Evolutionary conservation across 768 basidiomycete species (phyloP).

Genomic region (Rhodosporidiobolus sp.): DNA sequence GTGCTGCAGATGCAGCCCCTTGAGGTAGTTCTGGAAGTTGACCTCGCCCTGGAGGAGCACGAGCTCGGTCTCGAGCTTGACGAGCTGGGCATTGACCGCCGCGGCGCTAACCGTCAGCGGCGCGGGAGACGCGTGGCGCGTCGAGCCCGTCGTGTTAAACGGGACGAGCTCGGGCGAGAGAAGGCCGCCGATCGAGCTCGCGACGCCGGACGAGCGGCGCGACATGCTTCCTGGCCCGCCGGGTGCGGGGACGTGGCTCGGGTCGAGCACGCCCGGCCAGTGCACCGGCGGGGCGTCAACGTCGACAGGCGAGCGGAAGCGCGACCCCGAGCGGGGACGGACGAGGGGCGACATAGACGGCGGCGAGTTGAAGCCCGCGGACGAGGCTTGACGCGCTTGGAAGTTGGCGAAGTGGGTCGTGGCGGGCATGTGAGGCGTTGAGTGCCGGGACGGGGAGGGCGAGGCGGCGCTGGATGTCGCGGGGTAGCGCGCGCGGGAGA

Average conservation of each 20-base stretch:
- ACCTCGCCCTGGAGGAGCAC: constrained; percentile 73
- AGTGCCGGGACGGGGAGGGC: background rate
- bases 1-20: constrained; percentile 74
- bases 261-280: constrained; percentile 10
- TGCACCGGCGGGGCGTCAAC: background rate
- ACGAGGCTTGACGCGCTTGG: constrained; percentile 23
- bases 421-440: constrained; percentile 32
- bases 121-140: background rate
- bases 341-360: constrained; percentile 13
- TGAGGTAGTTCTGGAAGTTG: constrained; percentile 79
- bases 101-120: background rate
- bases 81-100: constrained; percentile 47
- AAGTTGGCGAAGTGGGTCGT: constrained; percentile 38
- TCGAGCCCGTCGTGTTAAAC: background rate
- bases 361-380: background rate
- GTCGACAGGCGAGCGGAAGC: constrained; percentile 9
- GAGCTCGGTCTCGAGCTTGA: constrained; percentile 70
- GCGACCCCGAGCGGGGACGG: constrained; percentile 6
- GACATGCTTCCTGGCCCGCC: constrained; percentile 3
- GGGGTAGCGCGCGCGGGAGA: constrained; percentile 7
- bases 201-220: constrained; percentile 20
- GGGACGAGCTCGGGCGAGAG: constrained; percentile 20
- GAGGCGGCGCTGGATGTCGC: constrained; percentile 6
- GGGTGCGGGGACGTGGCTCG: background rate
- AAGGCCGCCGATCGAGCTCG: constrained; percentile 6